Base-by-base conservation (phyloP, 176 grass and related monocot species). In the Oryza punctata region DNA sequence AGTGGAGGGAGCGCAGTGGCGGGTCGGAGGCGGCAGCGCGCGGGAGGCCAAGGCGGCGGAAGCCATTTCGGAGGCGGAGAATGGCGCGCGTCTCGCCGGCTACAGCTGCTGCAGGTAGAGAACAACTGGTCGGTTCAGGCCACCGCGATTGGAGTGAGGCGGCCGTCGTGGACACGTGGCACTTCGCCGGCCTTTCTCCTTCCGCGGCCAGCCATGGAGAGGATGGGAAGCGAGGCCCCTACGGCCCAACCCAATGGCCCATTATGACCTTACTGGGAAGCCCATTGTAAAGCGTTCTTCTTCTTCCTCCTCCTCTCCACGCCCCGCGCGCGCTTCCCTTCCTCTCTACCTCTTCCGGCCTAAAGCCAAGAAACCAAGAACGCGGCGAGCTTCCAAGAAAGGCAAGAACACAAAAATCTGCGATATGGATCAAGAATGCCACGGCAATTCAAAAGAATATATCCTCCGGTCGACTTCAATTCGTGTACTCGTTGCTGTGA, bases 1-100 rank as follows among this genome's bases (percentile, higher is more conserved):
- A 21, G 26, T 5, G 21, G 49, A 21, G 47, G 27, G 14, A 6
- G 24, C 5, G 57, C 5, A 21, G 57, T 23, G 25, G 30, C 57
- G n/a, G 4, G 15, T 65, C 43, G 88, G 67, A 61, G 78, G 83
- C 72, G 26, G 78, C 78, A 72, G 59, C 44, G 67, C 66, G 12
- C 21, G 67, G 60, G 78, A 86, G 73, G 79, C 67, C 12, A 86
- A 23, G 23, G 88, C 73, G 45, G 88, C 29, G 79, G 84, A 77
- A n/a, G 47, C 79, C 88, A 90, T 86, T 30, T 64, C 32, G 82
- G 30, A 60, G 38, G 9, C 26, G 28, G 11, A 27, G 18, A 18
- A 73, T 16, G 65, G 47, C 37, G 75, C 45, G 33, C 52, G 41
- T 46, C 41, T 73, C 70, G 70, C 45, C 69, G 67, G 32, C 14